Percentiles rank a stretch among this genome's conserved stretches.
These are phyloP conservation scores for Citrullus colocynthis DNA, from an alignment of 306 rosid species.

Conservation along the genomic window DNA sequence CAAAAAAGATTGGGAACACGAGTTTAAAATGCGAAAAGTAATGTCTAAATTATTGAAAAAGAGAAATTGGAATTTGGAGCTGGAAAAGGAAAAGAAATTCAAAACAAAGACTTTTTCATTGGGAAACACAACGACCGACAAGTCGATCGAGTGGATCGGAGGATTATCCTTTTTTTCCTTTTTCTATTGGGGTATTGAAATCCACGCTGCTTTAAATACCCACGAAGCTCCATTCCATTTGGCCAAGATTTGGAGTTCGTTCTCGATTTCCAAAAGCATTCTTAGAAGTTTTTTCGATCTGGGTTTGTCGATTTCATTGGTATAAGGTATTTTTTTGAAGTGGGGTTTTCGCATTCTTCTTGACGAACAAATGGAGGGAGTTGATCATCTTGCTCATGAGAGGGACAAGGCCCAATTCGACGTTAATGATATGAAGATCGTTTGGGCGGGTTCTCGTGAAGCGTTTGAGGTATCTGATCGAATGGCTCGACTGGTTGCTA, in stretches of 20 bases:
- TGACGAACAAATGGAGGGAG: slow-evolving; percentile 31
- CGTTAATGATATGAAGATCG: slow-evolving; percentile 69
- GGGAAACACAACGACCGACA: slow-evolving; percentile 4
- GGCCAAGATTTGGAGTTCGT: not conserved
- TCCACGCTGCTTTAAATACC: not conserved
- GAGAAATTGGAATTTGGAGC: not conserved
- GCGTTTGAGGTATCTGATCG: slow-evolving; percentile 56
- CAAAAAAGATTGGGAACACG: not conserved
- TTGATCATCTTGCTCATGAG: slow-evolving; percentile 64
- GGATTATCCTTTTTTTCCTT: not conserved
- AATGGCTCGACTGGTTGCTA: slow-evolving; percentile 70
- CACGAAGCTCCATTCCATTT: not conserved
- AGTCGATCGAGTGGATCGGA: not conserved
- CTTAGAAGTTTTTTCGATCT: not conserved
- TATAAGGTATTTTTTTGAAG: not conserved
- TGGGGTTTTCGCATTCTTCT: not conserved
- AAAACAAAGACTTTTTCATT: not conserved
- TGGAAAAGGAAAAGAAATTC: not conserved
- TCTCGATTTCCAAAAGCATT: not conserved
- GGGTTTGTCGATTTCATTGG: not conserved
- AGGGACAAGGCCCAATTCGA: slow-evolving; percentile 64
- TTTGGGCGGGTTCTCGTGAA: slow-evolving; percentile 81
- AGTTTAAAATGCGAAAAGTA: not conserved
- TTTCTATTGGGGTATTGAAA: not conserved
- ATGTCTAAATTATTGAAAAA: not conserved